Evolutionary conservation across 345 rosid species (phyloP).

Genomic region (Clarkia xantiana): DNA sequence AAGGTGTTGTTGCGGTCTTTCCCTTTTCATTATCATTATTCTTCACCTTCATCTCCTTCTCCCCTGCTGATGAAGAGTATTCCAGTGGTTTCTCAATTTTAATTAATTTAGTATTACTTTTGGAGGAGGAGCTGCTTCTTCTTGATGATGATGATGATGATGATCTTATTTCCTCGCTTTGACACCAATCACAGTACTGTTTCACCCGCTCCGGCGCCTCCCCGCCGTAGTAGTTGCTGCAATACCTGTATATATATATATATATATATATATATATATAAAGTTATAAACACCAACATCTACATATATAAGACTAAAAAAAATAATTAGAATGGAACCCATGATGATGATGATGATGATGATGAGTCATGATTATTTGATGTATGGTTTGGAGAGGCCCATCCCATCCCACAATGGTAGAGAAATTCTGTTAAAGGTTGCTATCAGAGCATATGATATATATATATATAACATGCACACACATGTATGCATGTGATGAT

Average conservation of each 20-base stretch:
- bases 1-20: conserved; percentile 24
- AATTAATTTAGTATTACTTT: conserved; percentile 17
- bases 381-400: too few species aligned
- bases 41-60: conserved; percentile 35
- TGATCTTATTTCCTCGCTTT: conserved; percentile 53
- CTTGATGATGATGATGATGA: conserved; percentile 19
- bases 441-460: conserved; percentile 12
- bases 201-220: conserved; percentile 39
- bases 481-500: conserved; percentile 6
- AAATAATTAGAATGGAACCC: background rate
- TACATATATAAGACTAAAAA: background rate
- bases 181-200: conserved; percentile 92
- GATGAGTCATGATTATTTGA: background rate
- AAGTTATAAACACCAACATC: background rate
- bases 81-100: too few species aligned
- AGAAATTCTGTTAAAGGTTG: conserved; percentile 17
- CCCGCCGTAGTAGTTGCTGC: conserved; percentile 77
- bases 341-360: conserved; percentile 10
- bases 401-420: too few species aligned
- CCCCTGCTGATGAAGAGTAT: too few species aligned
- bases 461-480: background rate
- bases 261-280: background rate
- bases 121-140: conserved; percentile 33
- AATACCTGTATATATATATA: conserved; percentile 34
- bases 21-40: conserved; percentile 22